Evolutionary conservation across 2,329 filamentous ascomycete genomes (phyloP).

Genomic region (Arthrobotrys iridis): DNA sequence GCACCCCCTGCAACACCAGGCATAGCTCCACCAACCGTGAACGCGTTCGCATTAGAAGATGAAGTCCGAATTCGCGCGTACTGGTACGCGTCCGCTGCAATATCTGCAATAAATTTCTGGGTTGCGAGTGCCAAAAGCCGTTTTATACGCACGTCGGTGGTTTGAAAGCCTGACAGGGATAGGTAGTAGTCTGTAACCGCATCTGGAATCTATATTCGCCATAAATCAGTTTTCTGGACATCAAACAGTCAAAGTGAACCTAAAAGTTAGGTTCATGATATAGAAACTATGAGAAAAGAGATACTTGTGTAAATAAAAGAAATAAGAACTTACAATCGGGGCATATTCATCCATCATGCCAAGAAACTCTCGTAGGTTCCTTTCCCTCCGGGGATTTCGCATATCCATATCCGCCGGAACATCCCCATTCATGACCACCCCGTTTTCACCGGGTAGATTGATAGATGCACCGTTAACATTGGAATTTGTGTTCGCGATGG

Average conservation of each 20-base stretch:
- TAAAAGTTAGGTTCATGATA: neutral
- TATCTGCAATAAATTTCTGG: conserved; percentile 97
- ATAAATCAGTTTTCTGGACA: neutral
- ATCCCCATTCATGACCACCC: neutral
- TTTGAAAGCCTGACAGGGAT: conserved; percentile 90
- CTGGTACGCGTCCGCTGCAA: conserved; percentile 96
- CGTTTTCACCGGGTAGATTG: conserved; percentile 16
- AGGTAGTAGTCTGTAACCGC: conserved; percentile 98
- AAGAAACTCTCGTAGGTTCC: conserved; percentile 89
- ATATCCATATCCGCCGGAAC: conserved; percentile 8
- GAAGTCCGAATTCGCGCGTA: conserved; percentile 95
- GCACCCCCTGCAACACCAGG: conserved; percentile 67
- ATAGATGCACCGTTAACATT: conserved; percentile 35
- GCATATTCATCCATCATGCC: conserved; percentile 98
- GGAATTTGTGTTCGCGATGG: conserved; percentile 43
- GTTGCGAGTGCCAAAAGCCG: conserved; percentile 96
- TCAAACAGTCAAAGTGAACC: neutral
- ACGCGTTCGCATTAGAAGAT: conserved; percentile 80
- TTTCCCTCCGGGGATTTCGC: conserved; percentile 77
- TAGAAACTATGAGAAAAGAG: neutral
- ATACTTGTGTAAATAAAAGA: neutral
- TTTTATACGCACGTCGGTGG: conserved; percentile 88
- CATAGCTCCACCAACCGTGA: conserved; percentile 70
- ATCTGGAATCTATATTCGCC: conserved; percentile 79
- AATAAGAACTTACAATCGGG: conserved; percentile 78